Percentiles rank a stretch among this genome's conserved stretches.
phyloP scores from a whole-genome alignment of 495 filamentous ascomycete genomes.

The Pseudevernia furfuracea region DNA sequence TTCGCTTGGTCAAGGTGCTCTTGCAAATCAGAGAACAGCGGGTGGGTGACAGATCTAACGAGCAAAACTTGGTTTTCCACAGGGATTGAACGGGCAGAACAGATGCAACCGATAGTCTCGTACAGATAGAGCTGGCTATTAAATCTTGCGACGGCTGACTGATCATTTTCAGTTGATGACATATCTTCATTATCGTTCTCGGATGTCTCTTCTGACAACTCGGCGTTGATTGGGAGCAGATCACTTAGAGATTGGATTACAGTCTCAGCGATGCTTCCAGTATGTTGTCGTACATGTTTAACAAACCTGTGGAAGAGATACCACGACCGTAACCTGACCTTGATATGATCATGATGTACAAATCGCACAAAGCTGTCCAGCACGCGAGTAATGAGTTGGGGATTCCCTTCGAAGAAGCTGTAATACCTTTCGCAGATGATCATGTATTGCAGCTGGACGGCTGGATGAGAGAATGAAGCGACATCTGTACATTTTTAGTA shows the following conservation, averaged over 20 bases:
- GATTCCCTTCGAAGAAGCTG: slow-evolving; percentile 82
- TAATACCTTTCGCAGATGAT: slow-evolving; percentile 92
- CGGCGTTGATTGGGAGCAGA: slow-evolving; percentile 81
- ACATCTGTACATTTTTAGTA: slow-evolving; percentile 51
- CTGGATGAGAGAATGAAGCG: slow-evolving; percentile 76
- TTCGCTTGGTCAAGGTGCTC: slow-evolving; percentile 65
- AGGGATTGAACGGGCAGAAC: slow-evolving; percentile 65
- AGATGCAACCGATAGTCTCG: slow-evolving; percentile 86
- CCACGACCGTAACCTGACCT: slow-evolving; percentile 86
- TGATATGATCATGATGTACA: slow-evolving; percentile 75
- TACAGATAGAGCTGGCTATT: slow-evolving; percentile 86
- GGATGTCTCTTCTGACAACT: slow-evolving; percentile 64
- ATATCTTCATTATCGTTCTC: slow-evolving; percentile 79
- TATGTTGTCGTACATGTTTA: slow-evolving; percentile 72
- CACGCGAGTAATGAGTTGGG: slow-evolving; percentile 67
- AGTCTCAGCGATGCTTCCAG: slow-evolving; percentile 81
- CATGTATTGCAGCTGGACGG: slow-evolving; percentile 93
- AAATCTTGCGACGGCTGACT: slow-evolving; percentile 82
- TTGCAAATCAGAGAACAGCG: slow-evolving; percentile 79
- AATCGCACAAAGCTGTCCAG: slow-evolving; percentile 89
- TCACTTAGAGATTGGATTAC: slow-evolving; percentile 86
- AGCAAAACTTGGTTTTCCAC: slow-evolving; percentile 76
- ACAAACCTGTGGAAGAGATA: slow-evolving; percentile 91
- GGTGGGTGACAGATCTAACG: slow-evolving; percentile 74
- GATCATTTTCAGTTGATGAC: slow-evolving; percentile 83